phyloP scores from a whole-genome alignment of 352 stramenopile species.

The Elongisporangium prolatum region DNA sequence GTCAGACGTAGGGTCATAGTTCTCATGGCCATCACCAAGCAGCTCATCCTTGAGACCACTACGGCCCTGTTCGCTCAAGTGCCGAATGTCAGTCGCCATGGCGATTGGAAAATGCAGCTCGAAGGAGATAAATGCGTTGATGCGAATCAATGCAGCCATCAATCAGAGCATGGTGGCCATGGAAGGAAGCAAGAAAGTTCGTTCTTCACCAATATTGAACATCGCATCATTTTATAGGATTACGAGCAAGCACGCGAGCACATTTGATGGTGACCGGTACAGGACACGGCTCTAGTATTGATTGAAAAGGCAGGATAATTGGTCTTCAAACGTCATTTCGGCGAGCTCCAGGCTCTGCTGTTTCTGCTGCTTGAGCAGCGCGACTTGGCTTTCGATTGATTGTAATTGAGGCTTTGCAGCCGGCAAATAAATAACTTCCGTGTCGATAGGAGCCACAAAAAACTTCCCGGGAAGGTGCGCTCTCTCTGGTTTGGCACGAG shows the following conservation, averaged over 20 bases:
- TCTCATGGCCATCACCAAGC: not conserved
- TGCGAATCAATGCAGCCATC: not conserved
- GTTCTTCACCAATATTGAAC: not conserved
- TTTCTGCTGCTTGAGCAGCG: conserved; percentile 24
- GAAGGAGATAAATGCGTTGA: not conserved
- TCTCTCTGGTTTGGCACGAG: not conserved
- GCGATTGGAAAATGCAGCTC: not conserved
- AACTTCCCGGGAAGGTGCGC: not conserved
- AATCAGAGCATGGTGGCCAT: not conserved
- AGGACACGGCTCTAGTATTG: conserved; percentile 1
- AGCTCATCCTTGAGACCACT: not conserved
- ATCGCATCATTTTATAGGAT: not conserved
- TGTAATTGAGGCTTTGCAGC: not conserved
- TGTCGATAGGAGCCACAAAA: not conserved
- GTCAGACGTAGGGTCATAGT: not conserved
- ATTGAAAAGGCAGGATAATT: conserved; percentile 23
- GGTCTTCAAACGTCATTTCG: conserved; percentile 35
- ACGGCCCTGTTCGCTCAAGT: not conserved
- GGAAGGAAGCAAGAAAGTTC: not conserved
- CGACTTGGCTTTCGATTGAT: conserved; percentile 1
- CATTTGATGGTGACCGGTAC: not conserved
- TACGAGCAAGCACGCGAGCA: not conserved
- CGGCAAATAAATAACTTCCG: not conserved
- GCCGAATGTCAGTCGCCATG: not conserved
- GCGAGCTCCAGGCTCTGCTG: conserved; percentile 22